phyloP scores from a whole-genome alignment of 805 yeast genomes.

The Candida montana region DNA sequence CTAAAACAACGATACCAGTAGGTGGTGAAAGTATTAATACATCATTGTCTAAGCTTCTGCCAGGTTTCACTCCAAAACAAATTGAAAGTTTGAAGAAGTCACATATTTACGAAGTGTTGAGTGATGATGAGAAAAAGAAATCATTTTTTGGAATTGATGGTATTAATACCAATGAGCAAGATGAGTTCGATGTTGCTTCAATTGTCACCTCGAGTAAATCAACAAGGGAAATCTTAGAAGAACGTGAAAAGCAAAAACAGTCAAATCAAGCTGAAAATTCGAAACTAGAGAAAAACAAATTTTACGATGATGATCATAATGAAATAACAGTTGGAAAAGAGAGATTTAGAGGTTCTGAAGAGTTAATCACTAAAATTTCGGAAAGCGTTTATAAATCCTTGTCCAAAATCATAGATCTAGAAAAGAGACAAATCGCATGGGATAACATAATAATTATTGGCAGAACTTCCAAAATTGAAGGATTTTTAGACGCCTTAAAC shows the following conservation, averaged over 20 bases:
- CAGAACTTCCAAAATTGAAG: slow-evolving; percentile 66
- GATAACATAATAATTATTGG: slow-evolving; percentile 80
- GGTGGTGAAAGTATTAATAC: slow-evolving; percentile 70
- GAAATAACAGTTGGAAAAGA: slow-evolving; percentile 77
- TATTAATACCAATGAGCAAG: slow-evolving; percentile 50
- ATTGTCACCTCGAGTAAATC: slow-evolving; percentile 69
- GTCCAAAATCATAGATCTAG: slow-evolving; percentile 56
- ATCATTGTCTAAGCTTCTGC: slow-evolving; percentile 46
- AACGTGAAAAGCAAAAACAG: slow-evolving; percentile 44
- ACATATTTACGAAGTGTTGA: slow-evolving; percentile 71
- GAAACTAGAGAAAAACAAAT: slow-evolving; percentile 68
- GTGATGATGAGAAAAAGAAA: slow-evolving; percentile 56
- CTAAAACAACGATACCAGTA: slow-evolving; percentile 38
- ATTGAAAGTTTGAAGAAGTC: slow-evolving; percentile 73
- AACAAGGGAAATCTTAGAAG: slow-evolving; percentile 64
- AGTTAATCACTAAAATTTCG: slow-evolving; percentile 51
- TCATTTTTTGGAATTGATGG: slow-evolving; percentile 60
- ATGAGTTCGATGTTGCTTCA: slow-evolving; percentile 82
- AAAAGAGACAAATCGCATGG: slow-evolving; percentile 75
- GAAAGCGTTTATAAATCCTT: slow-evolving; percentile 48
- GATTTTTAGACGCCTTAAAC: slow-evolving; percentile 67
- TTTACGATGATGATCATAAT: slow-evolving; percentile 62
- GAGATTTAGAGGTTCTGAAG: slow-evolving; percentile 75
- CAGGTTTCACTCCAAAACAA: slow-evolving; percentile 50
- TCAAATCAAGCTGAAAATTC: slow-evolving; percentile 45